Conservation (phyloP, 2,329 filamentous ascomycete genomes). For the Paracamarosporium sp. region DNA sequence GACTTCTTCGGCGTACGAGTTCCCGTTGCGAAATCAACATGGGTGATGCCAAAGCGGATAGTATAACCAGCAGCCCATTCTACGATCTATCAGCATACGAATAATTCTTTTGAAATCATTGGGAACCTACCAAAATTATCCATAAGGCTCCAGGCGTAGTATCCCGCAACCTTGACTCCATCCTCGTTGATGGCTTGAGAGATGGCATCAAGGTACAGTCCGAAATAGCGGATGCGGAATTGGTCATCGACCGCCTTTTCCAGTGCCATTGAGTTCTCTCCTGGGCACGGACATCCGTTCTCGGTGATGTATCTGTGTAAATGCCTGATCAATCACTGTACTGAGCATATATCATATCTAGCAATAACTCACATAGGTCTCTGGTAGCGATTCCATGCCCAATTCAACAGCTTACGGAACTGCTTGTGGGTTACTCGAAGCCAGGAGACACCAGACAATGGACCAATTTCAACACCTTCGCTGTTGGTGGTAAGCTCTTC, state of each 20-base stretch:
- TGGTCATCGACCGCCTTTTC: conserved; percentile 44
- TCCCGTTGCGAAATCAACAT: conserved; percentile 48
- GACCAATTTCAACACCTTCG: conserved; percentile 40
- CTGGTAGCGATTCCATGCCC: conserved; percentile 50
- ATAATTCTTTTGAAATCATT: background rate
- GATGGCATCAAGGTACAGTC: conserved; percentile 45
- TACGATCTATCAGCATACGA: background rate
- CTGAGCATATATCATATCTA: background rate
- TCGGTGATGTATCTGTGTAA: conserved; percentile 39
- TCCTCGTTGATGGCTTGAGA: conserved; percentile 45
- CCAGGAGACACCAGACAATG: conserved; percentile 45
- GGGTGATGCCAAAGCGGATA: conserved; percentile 49
- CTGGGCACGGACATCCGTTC: conserved; percentile 46
- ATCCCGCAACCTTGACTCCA: conserved; percentile 48
- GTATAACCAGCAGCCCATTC: conserved; percentile 51
- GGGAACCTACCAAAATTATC: conserved; percentile 43
- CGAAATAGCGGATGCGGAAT: conserved; percentile 48
- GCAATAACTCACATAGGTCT: conserved; percentile 45
- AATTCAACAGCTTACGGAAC: conserved; percentile 63
- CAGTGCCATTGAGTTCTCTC: conserved; percentile 43
- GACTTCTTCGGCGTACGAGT: conserved; percentile 45
- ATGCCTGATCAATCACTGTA: background rate
- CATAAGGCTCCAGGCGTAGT: conserved; percentile 52
- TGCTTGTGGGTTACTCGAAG: conserved; percentile 51
- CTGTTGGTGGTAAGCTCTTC: conserved; percentile 59